Percentiles rank a stretch among this genome's conserved stretches.
phyloP scores from a whole-genome alignment of 441 rosid species.

The Geranium incanum region DNA sequence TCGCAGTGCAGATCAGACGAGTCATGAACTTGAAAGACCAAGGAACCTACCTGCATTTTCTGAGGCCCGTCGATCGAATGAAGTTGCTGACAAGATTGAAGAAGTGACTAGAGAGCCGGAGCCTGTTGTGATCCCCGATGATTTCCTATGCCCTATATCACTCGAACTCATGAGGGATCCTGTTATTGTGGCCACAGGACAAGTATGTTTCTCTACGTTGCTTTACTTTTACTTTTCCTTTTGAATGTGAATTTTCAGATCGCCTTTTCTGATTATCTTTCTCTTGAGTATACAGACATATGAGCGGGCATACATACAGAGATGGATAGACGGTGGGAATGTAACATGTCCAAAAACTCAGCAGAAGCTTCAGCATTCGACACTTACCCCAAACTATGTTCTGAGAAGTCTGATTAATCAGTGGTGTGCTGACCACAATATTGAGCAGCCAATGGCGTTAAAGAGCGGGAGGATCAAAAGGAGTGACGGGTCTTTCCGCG shows the following conservation, averaged over 20 bases:
- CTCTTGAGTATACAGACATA: conserved; percentile 60
- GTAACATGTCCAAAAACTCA: conserved; percentile 85
- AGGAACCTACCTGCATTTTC: conserved; percentile 31
- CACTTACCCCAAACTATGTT: conserved; percentile 79
- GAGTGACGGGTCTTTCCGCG: conserved; percentile 54
- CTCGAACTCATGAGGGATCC: conserved; percentile 90
- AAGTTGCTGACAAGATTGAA: conserved; percentile 37
- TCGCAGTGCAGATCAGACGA: conserved; percentile 23
- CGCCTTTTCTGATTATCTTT: conserved; percentile 22
- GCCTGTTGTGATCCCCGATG: conserved; percentile 52
- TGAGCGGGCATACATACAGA: conserved; percentile 85
- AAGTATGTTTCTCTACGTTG: conserved; percentile 37
- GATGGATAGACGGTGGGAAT: conserved; percentile 91
- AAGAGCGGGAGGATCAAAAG: conserved; percentile 55
- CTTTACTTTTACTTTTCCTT: conserved; percentile 9
- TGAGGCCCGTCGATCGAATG: conserved; percentile 29
- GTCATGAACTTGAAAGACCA: conserved; percentile 21
- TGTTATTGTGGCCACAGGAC: conserved; percentile 86
- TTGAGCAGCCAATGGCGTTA: conserved; percentile 58
- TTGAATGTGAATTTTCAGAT: neutral
- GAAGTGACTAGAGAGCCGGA: conserved; percentile 48
- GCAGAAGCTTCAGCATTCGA: conserved; percentile 73
- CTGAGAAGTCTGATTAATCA: conserved; percentile 73
- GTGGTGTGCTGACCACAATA: conserved; percentile 68
- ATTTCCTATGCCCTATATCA: conserved; percentile 80